Evolutionary conservation across 768 basidiomycete genomes (phyloP).

Genomic region (Lactifluus volemus): DNA sequence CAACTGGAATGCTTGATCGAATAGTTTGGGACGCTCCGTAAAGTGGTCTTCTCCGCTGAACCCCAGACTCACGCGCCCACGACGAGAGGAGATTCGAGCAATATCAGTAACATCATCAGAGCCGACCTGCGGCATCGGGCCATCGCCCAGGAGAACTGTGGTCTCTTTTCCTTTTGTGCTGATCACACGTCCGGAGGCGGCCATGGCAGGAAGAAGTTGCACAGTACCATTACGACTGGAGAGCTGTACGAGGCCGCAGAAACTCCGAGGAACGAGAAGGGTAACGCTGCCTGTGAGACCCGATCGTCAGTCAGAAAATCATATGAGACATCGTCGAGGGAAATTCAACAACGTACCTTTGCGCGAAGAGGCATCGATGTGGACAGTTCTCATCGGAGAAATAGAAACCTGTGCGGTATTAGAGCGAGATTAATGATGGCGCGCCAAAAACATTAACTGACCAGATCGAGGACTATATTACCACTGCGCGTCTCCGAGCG

Average conservation of each 20-base stretch:
- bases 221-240: background rate
- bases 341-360: background rate
- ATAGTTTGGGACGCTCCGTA: background rate
- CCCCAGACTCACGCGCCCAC: constrained; percentile 12
- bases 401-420: constrained; percentile 6
- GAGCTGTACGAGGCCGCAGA: constrained; percentile 15
- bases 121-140: constrained; percentile 1
- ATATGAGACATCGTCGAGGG: background rate
- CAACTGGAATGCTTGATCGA: constrained; percentile 7
- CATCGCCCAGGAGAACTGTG: constrained; percentile 10
- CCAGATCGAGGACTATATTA: constrained; percentile 8
- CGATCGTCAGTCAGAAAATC: background rate
- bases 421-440: background rate
- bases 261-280: constrained; percentile 17
- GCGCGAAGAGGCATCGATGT: background rate
- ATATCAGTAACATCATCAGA: constrained; percentile 2
- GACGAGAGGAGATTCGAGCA: constrained; percentile 11
- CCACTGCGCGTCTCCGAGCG: constrained; percentile 6
- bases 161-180: background rate
- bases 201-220: constrained; percentile 9
- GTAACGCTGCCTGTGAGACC: constrained; percentile 4
- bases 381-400: constrained; percentile 6
- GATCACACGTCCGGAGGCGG: constrained; percentile 10
- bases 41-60: constrained; percentile 17
- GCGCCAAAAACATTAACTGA: background rate